Percentiles rank a stretch among this genome's conserved stretches.
Conservation (phyloP, 495 filamentous ascomycete species). For the Hypomontagnella submonticulosa region DNA sequence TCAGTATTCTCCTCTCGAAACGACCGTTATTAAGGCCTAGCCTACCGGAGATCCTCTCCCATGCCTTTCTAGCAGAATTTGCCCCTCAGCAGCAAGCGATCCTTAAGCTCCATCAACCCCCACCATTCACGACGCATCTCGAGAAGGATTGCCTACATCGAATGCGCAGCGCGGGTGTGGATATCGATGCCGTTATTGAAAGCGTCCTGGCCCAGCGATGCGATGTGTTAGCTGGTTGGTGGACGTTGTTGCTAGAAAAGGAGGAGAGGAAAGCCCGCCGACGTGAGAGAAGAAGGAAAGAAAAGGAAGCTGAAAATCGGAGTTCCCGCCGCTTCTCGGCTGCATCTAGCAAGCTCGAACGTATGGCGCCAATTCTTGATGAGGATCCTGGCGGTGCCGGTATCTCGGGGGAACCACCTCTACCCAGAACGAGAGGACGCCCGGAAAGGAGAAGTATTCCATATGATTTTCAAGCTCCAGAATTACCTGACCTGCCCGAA, state of each 20-base stretch:
- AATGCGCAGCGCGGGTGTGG: slow-evolving; percentile 94
- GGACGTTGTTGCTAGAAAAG: slow-evolving; percentile 94
- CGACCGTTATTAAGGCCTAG: slow-evolving; percentile 84
- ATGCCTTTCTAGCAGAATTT: slow-evolving; percentile 89
- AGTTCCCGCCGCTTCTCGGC: slow-evolving; percentile 83
- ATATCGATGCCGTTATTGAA: slow-evolving; percentile 93
- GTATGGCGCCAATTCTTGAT: slow-evolving; percentile 74
- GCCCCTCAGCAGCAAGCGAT: slow-evolving; percentile 91
- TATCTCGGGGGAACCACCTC: slow-evolving; percentile 56
- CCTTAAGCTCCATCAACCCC: slow-evolving; percentile 81
- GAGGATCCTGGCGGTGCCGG: slow-evolving; percentile 62
- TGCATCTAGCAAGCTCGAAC: slow-evolving; percentile 84
- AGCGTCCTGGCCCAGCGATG: slow-evolving; percentile 91
- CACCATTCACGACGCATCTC: slow-evolving; percentile 85
- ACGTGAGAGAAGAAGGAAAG: slow-evolving; percentile 84
- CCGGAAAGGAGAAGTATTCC: slow-evolving; percentile 63
- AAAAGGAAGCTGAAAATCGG: slow-evolving; percentile 83
- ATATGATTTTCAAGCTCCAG: slow-evolving; percentile 64
- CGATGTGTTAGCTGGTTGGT: slow-evolving; percentile 93
- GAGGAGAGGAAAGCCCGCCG: slow-evolving; percentile 90
- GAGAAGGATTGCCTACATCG: slow-evolving; percentile 92
- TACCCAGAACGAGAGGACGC: slow-evolving; percentile 67
- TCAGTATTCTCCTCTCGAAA: slow-evolving; percentile 84
- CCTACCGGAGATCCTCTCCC: slow-evolving; percentile 85
- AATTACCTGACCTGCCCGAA: slow-evolving; percentile 80